Base-by-base conservation (phyloP, 441 rosid species). In the Populus hybrid region DNA sequence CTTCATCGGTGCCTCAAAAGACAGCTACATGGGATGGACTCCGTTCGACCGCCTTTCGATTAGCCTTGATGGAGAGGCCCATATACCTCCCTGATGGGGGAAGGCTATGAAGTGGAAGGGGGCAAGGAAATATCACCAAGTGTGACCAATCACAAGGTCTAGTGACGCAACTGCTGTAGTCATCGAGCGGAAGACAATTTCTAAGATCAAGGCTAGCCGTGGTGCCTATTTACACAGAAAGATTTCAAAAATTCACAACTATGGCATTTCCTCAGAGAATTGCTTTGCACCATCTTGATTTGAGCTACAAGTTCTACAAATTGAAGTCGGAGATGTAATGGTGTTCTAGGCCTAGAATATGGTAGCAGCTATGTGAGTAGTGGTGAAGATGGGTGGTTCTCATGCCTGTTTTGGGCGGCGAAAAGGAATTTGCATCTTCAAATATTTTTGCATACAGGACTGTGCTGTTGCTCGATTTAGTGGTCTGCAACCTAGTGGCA, bases 11-110 rank as follows among this genome's bases (percentile, higher is more conserved):
- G 63, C 35, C n/a, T 2, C 18, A 11, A 4, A 71, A 71, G 10
- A 71, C 74, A 40, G 11, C 74, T 9, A 71, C 35, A 30, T 70
- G 57, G 73, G 73, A n/a, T n/a, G n/a, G n/a, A n/a, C n/a, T n/a
- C n/a, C n/a, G n/a, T 3, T 70, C 0, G 57, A 70, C 73, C 57
- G 73, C 53, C 73, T 70, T 38, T 35, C n/a, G n/a, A n/a, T n/a
- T n/a, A n/a, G n/a, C n/a, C n/a, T n/a, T n/a, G n/a, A n/a, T n/a
- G n/a, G n/a, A n/a, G n/a, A n/a, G n/a, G n/a, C n/a, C n/a, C n/a
- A n/a, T 71, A 3, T 6, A 12, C 35, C 9, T 71, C 4, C 73
- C 64, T 1, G 36, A 26, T 7, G 9, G 18, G 30, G n/a, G 40
- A 70, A 61, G 73, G n/a, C n/a, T 61, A 11, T 28, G 14, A 5